Base-by-base conservation (phyloP, 2,329 filamentous ascomycete genomes). In the Venturiaceae sp. region DNA sequence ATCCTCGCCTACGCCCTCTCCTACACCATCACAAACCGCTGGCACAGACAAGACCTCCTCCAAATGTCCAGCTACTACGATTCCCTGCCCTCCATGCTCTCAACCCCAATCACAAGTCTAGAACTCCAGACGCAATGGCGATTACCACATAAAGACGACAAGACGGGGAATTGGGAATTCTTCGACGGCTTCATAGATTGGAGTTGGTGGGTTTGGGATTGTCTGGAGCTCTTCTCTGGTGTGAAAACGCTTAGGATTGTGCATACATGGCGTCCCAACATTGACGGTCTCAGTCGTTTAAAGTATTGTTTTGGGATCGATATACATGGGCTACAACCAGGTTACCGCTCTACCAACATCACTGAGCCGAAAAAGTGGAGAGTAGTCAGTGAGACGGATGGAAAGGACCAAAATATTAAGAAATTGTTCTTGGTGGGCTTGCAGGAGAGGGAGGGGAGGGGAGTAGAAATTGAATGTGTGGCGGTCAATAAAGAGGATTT, bases 21-120 rank as follows among this genome's bases (percentile, higher is more conserved):
- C 30, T 53, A 53, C n/a, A 23, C 52, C 14, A n/a, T n/a, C 32
- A 53, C 52, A 8, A 53, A 53, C 52, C 52, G 30, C 52, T 53
- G 52, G 52, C 32, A 53, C 26, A 53, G 52, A 19, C 30, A 34
- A 14, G 52, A 53, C 34, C 52, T 53, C 3, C 16, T 23, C 32
- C 34, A 34, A 14, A 34, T 53, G 34, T 36, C 52, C 16, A 28
- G 34, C 3, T 23, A 16, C 16, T 53, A 53, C 52, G 34, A 53
- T n/a, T 19, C 14, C 7, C 30, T 34, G 1, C 32, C 52, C 7
- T 23, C n/a, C 14, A 28, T 34, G 19, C 30, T 34, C 13, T 14
- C 19, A 9, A 21, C 8, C 13, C 32, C n/a, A 6, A 53, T 23
- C 28, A 14, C 19, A 16, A 14, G 19, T 23, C 19, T 53, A 30